Conservation (phyloP, 495 filamentous ascomycete genomes). For the Neurospora sp. region DNA sequence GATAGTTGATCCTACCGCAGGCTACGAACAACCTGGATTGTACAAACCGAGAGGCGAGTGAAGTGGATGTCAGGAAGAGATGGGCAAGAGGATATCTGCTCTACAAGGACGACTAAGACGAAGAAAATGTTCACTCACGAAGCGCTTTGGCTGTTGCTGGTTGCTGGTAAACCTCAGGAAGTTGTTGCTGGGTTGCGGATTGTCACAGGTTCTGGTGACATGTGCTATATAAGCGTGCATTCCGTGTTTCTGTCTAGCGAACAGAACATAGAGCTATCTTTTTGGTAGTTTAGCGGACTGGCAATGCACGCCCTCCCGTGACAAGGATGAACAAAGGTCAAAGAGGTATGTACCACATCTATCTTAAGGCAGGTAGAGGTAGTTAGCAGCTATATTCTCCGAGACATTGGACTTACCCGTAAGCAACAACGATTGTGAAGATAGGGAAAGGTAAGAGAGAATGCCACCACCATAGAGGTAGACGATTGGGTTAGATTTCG, state of each 20-base stretch:
- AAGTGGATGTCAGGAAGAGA: background rate
- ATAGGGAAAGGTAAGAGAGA: background rate
- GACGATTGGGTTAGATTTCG: too few species aligned
- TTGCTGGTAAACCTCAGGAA: background rate
- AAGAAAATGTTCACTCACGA: background rate
- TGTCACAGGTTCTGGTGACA: too few species aligned
- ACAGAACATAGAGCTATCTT: too few species aligned
- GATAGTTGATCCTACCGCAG: background rate
- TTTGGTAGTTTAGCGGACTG: too few species aligned
- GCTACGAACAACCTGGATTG: background rate
- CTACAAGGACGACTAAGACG: background rate
- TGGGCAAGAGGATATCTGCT: background rate
- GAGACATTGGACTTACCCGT: background rate
- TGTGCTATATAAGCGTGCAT: too few species aligned
- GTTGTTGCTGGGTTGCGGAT: background rate
- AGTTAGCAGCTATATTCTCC: too few species aligned
- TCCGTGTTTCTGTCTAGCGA: too few species aligned
- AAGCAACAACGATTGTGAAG: background rate
- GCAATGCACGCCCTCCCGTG: too few species aligned
- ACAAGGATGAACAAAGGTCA: background rate
- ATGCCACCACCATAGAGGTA: background rate
- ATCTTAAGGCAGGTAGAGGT: background rate
- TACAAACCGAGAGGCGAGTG: background rate
- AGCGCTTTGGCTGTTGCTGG: background rate
- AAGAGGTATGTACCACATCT: background rate